Conservation (phyloP, 768 basidiomycete species). For the Rhizopogon roseolus region DNA sequence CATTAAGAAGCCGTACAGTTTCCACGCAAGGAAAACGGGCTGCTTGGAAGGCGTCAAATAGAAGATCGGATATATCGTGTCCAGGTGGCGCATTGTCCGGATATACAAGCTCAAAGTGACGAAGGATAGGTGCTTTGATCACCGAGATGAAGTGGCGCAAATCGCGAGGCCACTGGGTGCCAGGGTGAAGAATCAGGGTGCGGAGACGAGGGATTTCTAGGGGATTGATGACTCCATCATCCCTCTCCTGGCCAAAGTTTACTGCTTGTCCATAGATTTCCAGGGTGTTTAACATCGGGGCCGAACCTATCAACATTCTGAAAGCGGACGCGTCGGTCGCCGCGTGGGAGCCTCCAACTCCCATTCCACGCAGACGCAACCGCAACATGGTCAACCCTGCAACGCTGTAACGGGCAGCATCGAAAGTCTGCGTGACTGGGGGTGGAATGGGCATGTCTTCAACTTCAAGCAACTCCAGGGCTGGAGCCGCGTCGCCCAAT, state of each 20-base stretch:
- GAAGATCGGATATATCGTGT: slow-evolving; percentile 1
- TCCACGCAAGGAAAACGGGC: slow-evolving; percentile 1
- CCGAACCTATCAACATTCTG: background rate
- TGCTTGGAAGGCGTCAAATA: slow-evolving; percentile 9
- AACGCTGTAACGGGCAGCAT: background rate
- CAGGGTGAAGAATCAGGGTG: slow-evolving; percentile 4
- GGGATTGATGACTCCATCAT: background rate
- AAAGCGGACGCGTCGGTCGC: slow-evolving; percentile 2
- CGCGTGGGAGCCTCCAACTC: background rate
- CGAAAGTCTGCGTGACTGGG: background rate
- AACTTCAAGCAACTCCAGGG: background rate
- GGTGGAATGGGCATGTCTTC: slow-evolving; percentile 1
- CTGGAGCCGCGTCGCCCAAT: background rate
- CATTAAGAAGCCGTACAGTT: background rate
- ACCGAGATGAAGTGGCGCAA: slow-evolving; percentile 6
- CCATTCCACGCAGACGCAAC: background rate
- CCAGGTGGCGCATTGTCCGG: background rate
- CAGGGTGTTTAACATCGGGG: background rate
- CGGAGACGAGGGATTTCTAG: slow-evolving; percentile 4
- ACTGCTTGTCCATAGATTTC: background rate
- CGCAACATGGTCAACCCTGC: background rate
- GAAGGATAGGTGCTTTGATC: slow-evolving; percentile 3
- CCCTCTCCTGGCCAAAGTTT: background rate
- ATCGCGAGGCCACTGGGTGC: slow-evolving; percentile 5
- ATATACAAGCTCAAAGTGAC: background rate